A percentile compares a stretch with the other conserved stretches of the same genome.
Evolutionary conservation across 2,329 filamentous ascomycete genomes (phyloP).

Genomic region (Annulohypoxylon truncatum): DNA sequence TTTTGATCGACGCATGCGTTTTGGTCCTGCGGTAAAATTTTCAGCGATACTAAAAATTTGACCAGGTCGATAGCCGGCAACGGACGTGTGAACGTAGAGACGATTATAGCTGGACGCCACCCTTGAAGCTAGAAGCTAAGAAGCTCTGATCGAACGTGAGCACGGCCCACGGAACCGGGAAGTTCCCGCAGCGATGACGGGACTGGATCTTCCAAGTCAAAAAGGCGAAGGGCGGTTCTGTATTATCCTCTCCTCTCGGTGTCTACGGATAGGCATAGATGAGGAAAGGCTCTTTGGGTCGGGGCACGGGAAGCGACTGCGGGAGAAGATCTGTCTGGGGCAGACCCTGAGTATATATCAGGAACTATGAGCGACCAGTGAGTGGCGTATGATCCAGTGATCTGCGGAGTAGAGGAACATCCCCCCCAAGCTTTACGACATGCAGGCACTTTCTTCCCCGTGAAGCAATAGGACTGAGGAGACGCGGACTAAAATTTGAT

Average conservation of each 20-base stretch:
- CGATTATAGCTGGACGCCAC: conserved; percentile 40
- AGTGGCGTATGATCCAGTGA: conserved; percentile 33
- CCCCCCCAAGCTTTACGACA: conserved; percentile 28
- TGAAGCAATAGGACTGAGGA: conserved; percentile 22
- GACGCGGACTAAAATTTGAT: conserved; percentile 32
- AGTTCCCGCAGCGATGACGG: conserved; percentile 26
- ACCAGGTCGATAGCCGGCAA: conserved; percentile 18
- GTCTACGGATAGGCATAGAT: conserved; percentile 31
- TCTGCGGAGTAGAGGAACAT: conserved; percentile 31
- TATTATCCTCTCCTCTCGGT: conserved; percentile 28
- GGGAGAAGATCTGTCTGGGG: conserved; percentile 30
- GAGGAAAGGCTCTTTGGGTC: conserved; percentile 14
- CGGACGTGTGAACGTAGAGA: conserved; percentile 27
- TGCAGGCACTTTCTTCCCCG: conserved; percentile 33
- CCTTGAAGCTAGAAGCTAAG: conserved; percentile 28
- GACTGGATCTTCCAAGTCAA: conserved; percentile 10
- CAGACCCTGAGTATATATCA: conserved; percentile 38
- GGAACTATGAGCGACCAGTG: conserved; percentile 32
- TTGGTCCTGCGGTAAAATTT: conserved; percentile 12
- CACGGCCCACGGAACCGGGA: conserved; percentile 28
- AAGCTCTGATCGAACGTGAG: conserved; percentile 34
- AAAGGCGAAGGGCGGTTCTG: conserved; percentile 23
- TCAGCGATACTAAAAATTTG: conserved; percentile 24
- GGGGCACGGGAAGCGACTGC: conserved; percentile 28
- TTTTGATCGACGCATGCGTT: conserved; percentile 22